These are phyloP conservation scores for Magnusiomyces ingens DNA, from an alignment of 1,139 yeast species.

Conservation along the genomic window DNA sequence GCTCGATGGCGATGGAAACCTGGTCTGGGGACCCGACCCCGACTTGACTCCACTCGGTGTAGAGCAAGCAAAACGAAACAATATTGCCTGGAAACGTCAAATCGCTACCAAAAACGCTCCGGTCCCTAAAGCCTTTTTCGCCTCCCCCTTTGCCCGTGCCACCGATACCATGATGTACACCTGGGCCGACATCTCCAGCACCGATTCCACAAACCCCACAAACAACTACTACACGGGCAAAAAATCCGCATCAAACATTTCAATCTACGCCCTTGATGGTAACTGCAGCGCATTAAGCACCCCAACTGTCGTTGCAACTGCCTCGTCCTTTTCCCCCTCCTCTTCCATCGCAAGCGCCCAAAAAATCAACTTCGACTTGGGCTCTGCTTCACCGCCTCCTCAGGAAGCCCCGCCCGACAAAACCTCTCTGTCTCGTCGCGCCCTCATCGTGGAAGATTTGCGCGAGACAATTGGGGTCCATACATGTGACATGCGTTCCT, in stretches of 20 bases:
- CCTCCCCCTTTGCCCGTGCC: conserved; percentile 62
- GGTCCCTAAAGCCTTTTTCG: conserved; percentile 48
- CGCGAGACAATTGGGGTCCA: conserved; percentile 66
- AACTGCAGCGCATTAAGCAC: not conserved
- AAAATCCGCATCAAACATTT: too few species aligned
- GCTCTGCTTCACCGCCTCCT: conserved; percentile 18
- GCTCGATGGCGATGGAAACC: conserved; percentile 48
- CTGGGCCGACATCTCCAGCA: conserved; percentile 42
- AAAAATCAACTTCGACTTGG: not conserved
- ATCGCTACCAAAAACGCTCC: conserved; percentile 42
- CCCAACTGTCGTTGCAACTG: not conserved
- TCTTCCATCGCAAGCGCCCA: too few species aligned
- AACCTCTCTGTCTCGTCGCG: conserved; percentile 12
- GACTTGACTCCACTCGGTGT: conserved; percentile 52
- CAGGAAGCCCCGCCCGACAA: conserved; percentile 15
- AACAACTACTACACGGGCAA: not conserved
- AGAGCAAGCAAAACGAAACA: conserved; percentile 46
- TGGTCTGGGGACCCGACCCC: conserved; percentile 66
- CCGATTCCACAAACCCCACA: not conserved
- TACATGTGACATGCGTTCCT: conserved; percentile 56
- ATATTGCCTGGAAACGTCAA: conserved; percentile 41
- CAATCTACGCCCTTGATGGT: too few species aligned
- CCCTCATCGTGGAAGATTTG: conserved; percentile 46
- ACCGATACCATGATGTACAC: conserved; percentile 51
- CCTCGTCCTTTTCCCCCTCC: not conserved